A percentile compares a stretch with the other conserved stretches of the same genome.
Evolutionary conservation across 306 rosid genomes (phyloP).

Genomic region (Coriaria nepalensis): DNA sequence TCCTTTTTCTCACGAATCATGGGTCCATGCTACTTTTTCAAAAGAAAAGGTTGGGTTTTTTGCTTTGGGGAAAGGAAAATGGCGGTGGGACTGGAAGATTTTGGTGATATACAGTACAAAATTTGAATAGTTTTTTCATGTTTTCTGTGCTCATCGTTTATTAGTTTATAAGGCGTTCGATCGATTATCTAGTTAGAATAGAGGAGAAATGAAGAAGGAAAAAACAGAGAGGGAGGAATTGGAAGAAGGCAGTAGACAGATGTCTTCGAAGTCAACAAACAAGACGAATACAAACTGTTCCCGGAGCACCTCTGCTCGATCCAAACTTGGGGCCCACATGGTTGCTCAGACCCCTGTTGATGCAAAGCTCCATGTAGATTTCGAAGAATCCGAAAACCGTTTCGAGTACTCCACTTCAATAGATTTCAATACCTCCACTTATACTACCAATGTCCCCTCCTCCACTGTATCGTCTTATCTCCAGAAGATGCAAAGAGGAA

Average conservation of each 20-base stretch:
- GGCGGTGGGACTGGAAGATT: too few relatives aligned
- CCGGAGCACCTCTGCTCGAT: conserved; percentile 13
- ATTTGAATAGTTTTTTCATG: too few relatives aligned
- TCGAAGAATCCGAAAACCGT: conserved; percentile 14
- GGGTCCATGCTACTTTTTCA: too few relatives aligned
- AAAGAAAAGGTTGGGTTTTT: too few relatives aligned
- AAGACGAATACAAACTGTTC: conserved; percentile 17
- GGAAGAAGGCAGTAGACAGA: conserved; percentile 10
- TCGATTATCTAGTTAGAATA: too few relatives aligned
- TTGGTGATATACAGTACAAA: too few relatives aligned
- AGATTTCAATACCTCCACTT: conserved; percentile 20
- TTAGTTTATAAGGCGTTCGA: too few relatives aligned
- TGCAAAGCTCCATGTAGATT: conserved; percentile 26
- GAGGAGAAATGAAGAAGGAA: not conserved
- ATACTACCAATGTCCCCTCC: conserved; percentile 26
- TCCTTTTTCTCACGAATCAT: too few relatives aligned
- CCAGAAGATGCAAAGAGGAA: conserved; percentile 28
- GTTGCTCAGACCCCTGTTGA: conserved; percentile 25
- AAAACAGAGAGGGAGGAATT: conserved; percentile 1
- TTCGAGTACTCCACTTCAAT: conserved; percentile 21
- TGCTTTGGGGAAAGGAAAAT: too few relatives aligned
- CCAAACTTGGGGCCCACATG: conserved; percentile 21
- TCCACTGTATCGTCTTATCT: conserved; percentile 27
- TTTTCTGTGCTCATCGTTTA: too few relatives aligned
- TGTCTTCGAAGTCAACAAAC: conserved; percentile 23